A percentile compares a stretch with the other conserved stretches of the same genome.
phyloP scores from a whole-genome alignment of 164 flowering plant species.

The Brasenia schreberi region DNA sequence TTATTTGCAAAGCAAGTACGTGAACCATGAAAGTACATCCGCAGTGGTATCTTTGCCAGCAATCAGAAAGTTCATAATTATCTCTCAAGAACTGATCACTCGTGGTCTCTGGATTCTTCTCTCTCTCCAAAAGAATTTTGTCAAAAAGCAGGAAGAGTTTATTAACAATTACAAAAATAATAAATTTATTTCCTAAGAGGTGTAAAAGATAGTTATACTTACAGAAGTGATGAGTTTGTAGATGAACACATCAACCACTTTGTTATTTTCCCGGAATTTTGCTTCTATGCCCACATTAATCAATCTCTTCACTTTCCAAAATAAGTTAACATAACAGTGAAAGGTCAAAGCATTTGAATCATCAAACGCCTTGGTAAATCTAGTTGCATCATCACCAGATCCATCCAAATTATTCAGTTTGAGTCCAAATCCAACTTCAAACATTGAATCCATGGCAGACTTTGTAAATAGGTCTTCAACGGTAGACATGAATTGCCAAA shows the following conservation, averaged over 20 bases:
- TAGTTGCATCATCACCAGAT: constrained; percentile 5
- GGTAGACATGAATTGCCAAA: not conserved
- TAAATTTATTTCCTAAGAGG: not conserved
- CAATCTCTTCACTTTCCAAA: constrained; percentile 21
- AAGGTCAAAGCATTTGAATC: constrained; percentile 9
- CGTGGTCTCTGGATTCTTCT: constrained; percentile 27
- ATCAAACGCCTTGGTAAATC: constrained; percentile 12
- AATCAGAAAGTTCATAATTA: constrained; percentile 30
- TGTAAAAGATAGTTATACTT: not conserved
- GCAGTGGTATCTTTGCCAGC: constrained; percentile 51
- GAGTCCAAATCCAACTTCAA: constrained; percentile 10
- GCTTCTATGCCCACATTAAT: constrained; percentile 23
- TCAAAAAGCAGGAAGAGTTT: constrained; percentile 3
- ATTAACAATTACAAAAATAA: not conserved
- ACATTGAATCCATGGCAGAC: constrained; percentile 7
- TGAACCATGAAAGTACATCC: constrained; percentile 37
- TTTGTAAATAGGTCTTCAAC: constrained; percentile 9
- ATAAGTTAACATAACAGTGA: constrained; percentile 15
- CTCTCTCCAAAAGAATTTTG: constrained; percentile 20
- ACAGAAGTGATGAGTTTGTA: constrained; percentile 10
- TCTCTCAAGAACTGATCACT: constrained; percentile 35
- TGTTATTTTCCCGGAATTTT: constrained; percentile 12
- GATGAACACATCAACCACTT: constrained; percentile 18
- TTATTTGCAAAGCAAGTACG: constrained; percentile 46
- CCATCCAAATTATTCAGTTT: constrained; percentile 7